Evolutionary conservation across 345 rosid species (phyloP).

Genomic region (Hibiscus syriacus): DNA sequence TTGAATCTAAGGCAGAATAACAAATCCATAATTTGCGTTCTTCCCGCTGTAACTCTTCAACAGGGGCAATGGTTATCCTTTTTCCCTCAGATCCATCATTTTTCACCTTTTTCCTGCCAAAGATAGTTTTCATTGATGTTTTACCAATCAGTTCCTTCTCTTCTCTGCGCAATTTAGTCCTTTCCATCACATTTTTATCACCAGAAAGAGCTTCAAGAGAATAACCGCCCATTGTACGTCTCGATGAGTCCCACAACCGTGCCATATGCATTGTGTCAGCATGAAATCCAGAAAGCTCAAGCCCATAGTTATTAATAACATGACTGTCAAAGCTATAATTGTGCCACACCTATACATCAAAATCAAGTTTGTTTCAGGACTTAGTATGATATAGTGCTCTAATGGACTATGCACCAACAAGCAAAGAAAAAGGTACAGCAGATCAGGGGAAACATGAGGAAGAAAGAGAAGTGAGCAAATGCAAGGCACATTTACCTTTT

Average conservation of each 20-base stretch:
- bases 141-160: constrained; percentile 67
- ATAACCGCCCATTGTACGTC: constrained; percentile 72
- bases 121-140: constrained; percentile 80
- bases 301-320: constrained; percentile 66
- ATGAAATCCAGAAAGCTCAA: constrained; percentile 77
- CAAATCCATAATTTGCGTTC: constrained; percentile 74
- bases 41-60: constrained; percentile 78
- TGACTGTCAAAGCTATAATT: constrained; percentile 95
- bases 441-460: not conserved
- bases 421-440: not conserved
- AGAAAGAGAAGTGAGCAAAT: not conserved
- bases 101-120: constrained; percentile 70
- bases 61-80: constrained; percentile 52
- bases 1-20: constrained; percentile 90
- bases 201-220: constrained; percentile 93
- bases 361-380: not conserved
- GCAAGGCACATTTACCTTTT: constrained; percentile 41
- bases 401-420: constrained; percentile 6
- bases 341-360: constrained; percentile 77
- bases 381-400: not conserved
- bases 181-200: constrained; percentile 50
- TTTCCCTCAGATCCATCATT: constrained; percentile 94
- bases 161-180: constrained; percentile 22
- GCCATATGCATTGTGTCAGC: constrained; percentile 99
- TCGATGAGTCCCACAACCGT: constrained; percentile 87